phyloP scores from a whole-genome alignment of 2,329 filamentous ascomycete genomes.

The Colletotrichum endophyticum region DNA sequence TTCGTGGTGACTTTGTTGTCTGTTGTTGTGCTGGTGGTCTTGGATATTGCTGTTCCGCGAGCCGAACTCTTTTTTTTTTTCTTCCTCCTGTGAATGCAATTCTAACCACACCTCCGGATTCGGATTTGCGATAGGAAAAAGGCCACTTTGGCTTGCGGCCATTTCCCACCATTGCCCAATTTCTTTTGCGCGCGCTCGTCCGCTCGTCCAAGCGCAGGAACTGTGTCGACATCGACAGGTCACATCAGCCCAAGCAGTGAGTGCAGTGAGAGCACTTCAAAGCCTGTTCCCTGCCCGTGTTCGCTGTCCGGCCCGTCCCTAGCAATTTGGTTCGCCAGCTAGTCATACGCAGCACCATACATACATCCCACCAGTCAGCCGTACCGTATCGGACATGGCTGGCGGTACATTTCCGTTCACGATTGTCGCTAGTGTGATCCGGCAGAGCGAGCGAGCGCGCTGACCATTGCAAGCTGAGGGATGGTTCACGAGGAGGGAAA shows the following conservation, averaged over 20 bases:
- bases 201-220: neutral
- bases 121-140: neutral
- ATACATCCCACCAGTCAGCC: neutral
- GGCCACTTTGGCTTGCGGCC: neutral
- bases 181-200: neutral
- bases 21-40: neutral
- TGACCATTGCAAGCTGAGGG: neutral
- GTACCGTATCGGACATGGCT: neutral
- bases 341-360: neutral
- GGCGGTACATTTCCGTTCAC: neutral
- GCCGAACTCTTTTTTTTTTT: neutral
- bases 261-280: neutral
- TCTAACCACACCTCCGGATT: neutral
- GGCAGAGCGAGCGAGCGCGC: neutral
- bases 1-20: neutral
- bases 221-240: neutral
- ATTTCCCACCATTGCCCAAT: neutral
- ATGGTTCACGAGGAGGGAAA: neutral
- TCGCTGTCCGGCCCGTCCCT: conserved; percentile 22
- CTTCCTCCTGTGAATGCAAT: neutral
- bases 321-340: conserved; percentile 4
- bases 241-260: neutral
- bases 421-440: neutral
- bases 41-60: neutral
- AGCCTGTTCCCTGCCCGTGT: conserved; percentile 18